These are phyloP conservation scores for Cymbidium sinense DNA, from an alignment of 106 monocot genomes.

Conservation along the genomic window DNA sequence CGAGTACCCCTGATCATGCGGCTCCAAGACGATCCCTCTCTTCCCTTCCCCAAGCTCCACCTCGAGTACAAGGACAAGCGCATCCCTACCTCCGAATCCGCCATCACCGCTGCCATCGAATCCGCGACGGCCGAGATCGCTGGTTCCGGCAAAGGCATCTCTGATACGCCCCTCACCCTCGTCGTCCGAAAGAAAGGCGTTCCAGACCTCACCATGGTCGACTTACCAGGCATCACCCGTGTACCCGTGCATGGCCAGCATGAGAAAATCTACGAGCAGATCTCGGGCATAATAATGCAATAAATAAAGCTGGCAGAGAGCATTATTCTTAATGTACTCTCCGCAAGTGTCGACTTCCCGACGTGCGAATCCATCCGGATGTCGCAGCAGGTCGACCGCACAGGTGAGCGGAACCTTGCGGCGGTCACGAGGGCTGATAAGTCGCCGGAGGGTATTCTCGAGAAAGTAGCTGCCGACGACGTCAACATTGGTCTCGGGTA, in stretches of 20 bases:
- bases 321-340: constrained; percentile 10
- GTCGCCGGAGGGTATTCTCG: constrained; percentile 18
- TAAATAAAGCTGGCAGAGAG: constrained; percentile 16
- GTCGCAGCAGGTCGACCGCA: constrained; percentile 14
- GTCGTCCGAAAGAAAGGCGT: constrained; percentile 7
- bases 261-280: constrained; percentile 12
- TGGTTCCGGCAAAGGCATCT: not conserved
- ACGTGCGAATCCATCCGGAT: constrained; percentile 12
- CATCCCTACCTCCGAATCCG: not conserved
- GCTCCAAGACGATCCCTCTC: constrained; percentile 13
- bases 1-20: constrained; percentile 21
- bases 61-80: constrained; percentile 13
- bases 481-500: constrained; percentile 24
- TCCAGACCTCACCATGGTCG: constrained; percentile 11
- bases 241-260: constrained; percentile 16
- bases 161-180: constrained; percentile 1
- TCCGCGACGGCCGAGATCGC: constrained; percentile 4
- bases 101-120: constrained; percentile 5
- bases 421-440: constrained; percentile 9
- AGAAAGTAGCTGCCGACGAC: constrained; percentile 32
- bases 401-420: constrained; percentile 6
- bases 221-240: constrained; percentile 8
- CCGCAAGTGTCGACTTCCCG: constrained; percentile 6
- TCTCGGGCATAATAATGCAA: constrained; percentile 6
- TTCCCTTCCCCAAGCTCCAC: not conserved